Evolutionary conservation across 257 asterid species (phyloP), one percentile per base, ranked within the genome.

Genomic region (Solanum chiquidenum): DNA sequence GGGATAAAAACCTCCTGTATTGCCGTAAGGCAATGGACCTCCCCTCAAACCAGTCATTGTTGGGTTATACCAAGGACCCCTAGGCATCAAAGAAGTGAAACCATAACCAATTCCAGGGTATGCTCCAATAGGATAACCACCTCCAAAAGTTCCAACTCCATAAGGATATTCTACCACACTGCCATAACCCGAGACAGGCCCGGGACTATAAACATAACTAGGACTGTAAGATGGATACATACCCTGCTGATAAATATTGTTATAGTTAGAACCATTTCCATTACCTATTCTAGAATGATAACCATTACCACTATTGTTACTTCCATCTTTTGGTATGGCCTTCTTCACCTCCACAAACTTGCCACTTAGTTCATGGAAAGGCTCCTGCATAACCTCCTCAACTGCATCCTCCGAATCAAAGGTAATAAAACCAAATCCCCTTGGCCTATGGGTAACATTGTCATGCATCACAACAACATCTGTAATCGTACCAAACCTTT

Each of bases 391-490:
- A 83, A 95, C 98, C 38, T 93, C 94, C 89, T 95, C 98, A 29
- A 94, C 98, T 1, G 98, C 93, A 37, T 95, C 98, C 91, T 97
- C 98, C 0, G 97, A 92, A 86, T 94, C 98, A 33, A 94, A 97
- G 44, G 98, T 93, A 79, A 97, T 95, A 85, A 97, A 97, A 73
- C 99, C 99, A 60, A 97, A 97, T 5, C 99, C 99, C 87, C 99
- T 93, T 37, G 98, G 98, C 93, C 98, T 93, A 75, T 91, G 98
- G 31, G 98, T 95, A 87, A 91, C 77, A 73, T 92, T 95, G 89
- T 95, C 98, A 40, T 95, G 98, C 96, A 96, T 96, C 88, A 96
- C 96, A 52, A 96, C 99, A 85, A 95, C 98, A 91, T 96, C 99
- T 5, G 92, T 94, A 33, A 96, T 95, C 88, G 92, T 93, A 91